Evolutionary conservation across 352 stramenopile species (phyloP), one percentile per base, ranked within the genome.

Genomic region (Phytopythium cucurbitacearum): DNA sequence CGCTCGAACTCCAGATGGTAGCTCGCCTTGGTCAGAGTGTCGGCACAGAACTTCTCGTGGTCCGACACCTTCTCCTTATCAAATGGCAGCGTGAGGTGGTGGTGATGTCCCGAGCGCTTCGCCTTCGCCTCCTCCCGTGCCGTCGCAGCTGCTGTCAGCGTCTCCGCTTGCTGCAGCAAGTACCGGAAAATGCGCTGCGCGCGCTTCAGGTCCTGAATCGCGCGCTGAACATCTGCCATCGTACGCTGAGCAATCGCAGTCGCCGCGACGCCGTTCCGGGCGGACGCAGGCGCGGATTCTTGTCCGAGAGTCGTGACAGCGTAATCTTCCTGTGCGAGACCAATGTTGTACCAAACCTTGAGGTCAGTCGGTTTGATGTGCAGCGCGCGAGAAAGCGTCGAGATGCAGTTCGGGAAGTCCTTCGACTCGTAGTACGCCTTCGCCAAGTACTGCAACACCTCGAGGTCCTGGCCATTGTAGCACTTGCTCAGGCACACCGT

Each of bases 401-500:
- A 86, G 56, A 95, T 95, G 56, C 85, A 95, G 56, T 85, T 87
- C n/a, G 76, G 72, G 60, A 87, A 94, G 69, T 92, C 86, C 61
- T 95, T 95, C 13, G 82, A 85, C 61, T 94, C 84, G 64, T 94
- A 95, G 60, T 92, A 93, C 16, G 85, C 85, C 62, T 95, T 94
- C 3, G 85, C 77, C n/a, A 95, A 54, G 54, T 94, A 95, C 51
- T 94, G 50, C 46, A 89, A 53, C 37, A 91, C 73, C 59, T 91
- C 77, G 3, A 94, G 59, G 50, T 95, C 85, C 41, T 94, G 84
- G 34, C 85, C 85, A 15, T 94, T 82, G 67, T 94, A 95, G 53
- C 89, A 95, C 68, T 96, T 96, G 56, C 59, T 89, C 39, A 95
- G 68, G 57, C 81, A 95, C 52, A 96, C 95, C 39, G 95, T 94